phyloP scores from a whole-genome alignment of 805 yeast genomes.

The Blastobotrys peoriensis region DNA sequence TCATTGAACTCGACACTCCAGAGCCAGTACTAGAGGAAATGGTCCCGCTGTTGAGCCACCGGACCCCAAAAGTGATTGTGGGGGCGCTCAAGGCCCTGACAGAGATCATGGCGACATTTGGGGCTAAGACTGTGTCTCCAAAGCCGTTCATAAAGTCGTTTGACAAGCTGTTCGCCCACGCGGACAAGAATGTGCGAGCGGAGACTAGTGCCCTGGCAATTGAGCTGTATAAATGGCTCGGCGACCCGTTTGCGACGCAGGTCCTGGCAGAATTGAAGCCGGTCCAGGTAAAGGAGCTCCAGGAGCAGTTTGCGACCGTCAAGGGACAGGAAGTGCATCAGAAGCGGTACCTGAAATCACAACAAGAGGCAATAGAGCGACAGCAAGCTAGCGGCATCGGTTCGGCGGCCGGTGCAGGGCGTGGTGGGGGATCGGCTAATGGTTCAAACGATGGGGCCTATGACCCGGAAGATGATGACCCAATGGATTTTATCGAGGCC shows the following conservation, averaged over 20 bases:
- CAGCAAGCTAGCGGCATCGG: conserved; percentile 21
- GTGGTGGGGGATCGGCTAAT: conserved; percentile 30
- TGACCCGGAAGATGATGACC: conserved; percentile 47
- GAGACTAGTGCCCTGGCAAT: conserved; percentile 67
- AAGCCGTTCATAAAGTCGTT: conserved; percentile 50
- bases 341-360: conserved; percentile 48
- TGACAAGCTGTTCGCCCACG: conserved; percentile 71
- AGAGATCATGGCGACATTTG: conserved; percentile 54
- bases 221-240: conserved; percentile 69
- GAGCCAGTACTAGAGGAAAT: conserved; percentile 62
- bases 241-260: conserved; percentile 50
- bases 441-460: conserved; percentile 39
- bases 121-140: conserved; percentile 57
- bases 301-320: conserved; percentile 56
- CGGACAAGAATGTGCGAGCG: conserved; percentile 78
- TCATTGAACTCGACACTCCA: conserved; percentile 63
- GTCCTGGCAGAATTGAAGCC: conserved; percentile 75
- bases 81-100: conserved; percentile 54
- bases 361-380: conserved; percentile 39
- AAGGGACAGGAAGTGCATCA: conserved; percentile 37
- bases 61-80: conserved; percentile 72
- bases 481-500: conserved; percentile 66
- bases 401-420: conserved; percentile 15
- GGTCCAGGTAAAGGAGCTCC: conserved; percentile 81
- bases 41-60: conserved; percentile 53